Conservation (phyloP, 192 early-diverging fungal genomes). For the Paraglomus brasilianum region DNA sequence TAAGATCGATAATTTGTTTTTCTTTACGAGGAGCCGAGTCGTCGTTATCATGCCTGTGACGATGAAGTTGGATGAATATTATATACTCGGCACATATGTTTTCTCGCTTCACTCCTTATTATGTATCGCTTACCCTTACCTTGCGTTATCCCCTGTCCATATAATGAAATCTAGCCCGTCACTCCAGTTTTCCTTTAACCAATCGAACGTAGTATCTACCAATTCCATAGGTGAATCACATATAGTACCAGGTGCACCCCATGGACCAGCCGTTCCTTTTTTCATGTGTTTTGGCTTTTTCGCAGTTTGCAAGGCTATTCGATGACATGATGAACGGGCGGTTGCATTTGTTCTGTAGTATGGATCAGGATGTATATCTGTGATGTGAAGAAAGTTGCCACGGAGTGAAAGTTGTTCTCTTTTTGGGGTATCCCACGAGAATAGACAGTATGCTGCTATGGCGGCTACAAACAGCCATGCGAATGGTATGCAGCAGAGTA, state of each 20-base stretch:
- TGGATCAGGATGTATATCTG: constrained; percentile 70
- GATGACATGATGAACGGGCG: constrained; percentile 61
- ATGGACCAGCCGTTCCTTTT: constrained; percentile 46
- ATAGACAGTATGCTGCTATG: too few relatives aligned
- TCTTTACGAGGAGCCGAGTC: constrained; percentile 57
- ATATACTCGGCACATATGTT: not conserved
- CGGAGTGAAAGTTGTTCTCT: constrained; percentile 20
- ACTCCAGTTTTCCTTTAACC: constrained; percentile 51
- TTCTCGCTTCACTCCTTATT: not conserved
- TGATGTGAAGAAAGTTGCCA: constrained; percentile 72
- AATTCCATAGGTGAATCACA: constrained; percentile 65
- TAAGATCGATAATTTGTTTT: constrained; percentile 60
- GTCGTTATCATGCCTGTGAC: constrained; percentile 68
- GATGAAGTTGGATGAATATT: not conserved
- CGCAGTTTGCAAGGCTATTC: constrained; percentile 13
- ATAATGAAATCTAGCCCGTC: constrained; percentile 67
- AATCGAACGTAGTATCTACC: constrained; percentile 59
- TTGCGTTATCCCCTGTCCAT: constrained; percentile 77
- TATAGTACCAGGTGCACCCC: constrained; percentile 56
- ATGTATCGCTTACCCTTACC: constrained; percentile 49
- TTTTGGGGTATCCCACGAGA: too few relatives aligned
- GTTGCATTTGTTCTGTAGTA: constrained; percentile 58
- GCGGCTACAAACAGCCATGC: too few relatives aligned
- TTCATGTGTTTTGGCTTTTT: constrained; percentile 40
- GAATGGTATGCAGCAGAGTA: too few relatives aligned